Evolutionary conservation across 768 basidiomycete species (phyloP), one percentile per base, ranked within the genome.

Genomic region (Suillus clintonianus): DNA sequence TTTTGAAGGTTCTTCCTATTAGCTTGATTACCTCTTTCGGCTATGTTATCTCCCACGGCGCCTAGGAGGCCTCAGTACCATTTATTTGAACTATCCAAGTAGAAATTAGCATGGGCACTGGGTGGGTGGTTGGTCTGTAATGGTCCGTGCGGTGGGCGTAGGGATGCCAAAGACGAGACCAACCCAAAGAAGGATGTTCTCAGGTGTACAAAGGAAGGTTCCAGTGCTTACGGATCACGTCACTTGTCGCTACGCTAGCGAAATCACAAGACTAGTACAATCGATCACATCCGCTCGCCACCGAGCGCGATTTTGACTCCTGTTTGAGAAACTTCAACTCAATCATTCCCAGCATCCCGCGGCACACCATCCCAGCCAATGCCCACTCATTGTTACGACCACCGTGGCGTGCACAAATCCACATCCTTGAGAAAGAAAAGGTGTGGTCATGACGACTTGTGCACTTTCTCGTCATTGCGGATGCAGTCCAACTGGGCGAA

Each of bases 211-310:
- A 63, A 58, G 62, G 64, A 63, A 65, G 24, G 37, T 60, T 42
- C 58, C 59, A 48, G n/a, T 56, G 65, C 62, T 64, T 69, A 72
- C 72, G 72, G 72, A 74, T 75, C 74, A 75, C 76, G 74, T 74
- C 72, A 77, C 66, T 34, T 45, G 34, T 37, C 47, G 27, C 30
- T 22, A 45, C 36, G 67, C 64, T 65, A 76, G 70, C 69, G 66
- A 72, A 27, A 57, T 57, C 56, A 42, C 57, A 22, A 59, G 56
- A 65, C 47, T 48, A 8, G 22, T 22, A 48, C 65, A 70, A 70
- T 71, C 73, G 75, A 76, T 76, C 73, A 68, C 61, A 65, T 51
- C 60, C 48, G 50, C 39, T 53, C 27, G 36, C 57, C 42, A 48
- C 50, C 53, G 57, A 39, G n/a, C 48, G 9, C 36, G 15, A 15